Base-by-base conservation (phyloP, 2,329 filamentous ascomycete genomes). In the Botryotinia globosa region DNA sequence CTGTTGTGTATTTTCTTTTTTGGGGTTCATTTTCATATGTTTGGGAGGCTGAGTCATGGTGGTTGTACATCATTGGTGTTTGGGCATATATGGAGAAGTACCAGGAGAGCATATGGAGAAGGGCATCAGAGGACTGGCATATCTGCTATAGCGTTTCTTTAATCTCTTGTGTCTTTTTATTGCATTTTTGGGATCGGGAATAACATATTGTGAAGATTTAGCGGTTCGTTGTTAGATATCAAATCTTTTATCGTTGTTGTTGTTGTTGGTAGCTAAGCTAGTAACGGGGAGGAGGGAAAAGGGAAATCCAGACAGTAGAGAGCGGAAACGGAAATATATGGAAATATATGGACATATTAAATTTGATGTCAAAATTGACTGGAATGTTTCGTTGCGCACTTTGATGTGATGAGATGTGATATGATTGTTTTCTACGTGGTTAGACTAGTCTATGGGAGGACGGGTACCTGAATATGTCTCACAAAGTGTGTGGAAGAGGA, bases 61-160 rank as follows among this genome's bases (percentile, higher is more conserved):
- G 37, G 37, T 29, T 66, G 32, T 48, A 65, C 63, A 66, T 66
- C 44, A 18, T n/a, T 51, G 44, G 44, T 48, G 63, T 66, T 51
- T 66, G 39, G 62, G 62, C 14, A 48, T 29, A 56, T 29, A 56
- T 56, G 51, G 51, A 29, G 51, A 56, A 29, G 51, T 29, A 56
- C n/a, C 29, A 29, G 51, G n/a, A 56, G 51, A 56, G 51, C n/a
- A 56, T 56, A 32, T n/a, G 20, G 32, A 9, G 63, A 37, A 14
- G 25, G 2, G 22, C 22, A 37, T 18, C 25, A 51, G 32, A 37
- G 20, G 22, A 66, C 44, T 66, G 44, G 63, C 44, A 66, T 51
- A 66, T 66, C 63, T 65, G 63, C 63, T 10, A 51, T 8, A 34
- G 63, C 44, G 22, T 66, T 66, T 66, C 63, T 34, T 32, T n/a